These are phyloP conservation scores for Penicillium atrosanguineum DNA, from an alignment of 495 filamentous ascomycete genomes.

Conservation along the genomic window DNA sequence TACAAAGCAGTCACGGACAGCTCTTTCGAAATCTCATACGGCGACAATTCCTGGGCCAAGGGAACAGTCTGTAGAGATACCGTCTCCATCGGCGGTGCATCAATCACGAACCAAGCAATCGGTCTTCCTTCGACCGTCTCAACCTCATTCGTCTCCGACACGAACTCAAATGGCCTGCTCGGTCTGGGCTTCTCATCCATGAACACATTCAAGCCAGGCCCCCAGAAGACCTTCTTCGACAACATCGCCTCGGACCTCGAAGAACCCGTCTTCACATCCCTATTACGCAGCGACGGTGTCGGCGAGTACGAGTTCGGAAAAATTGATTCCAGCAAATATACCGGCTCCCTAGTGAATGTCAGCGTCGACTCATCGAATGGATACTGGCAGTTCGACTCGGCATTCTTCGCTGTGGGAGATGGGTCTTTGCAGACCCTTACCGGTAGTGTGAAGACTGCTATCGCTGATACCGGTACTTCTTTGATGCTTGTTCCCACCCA, in stretches of 20 bases:
- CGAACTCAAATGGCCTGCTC: conserved; percentile 66
- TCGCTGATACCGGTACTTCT: conserved; percentile 73
- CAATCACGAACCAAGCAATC: conserved; percentile 64
- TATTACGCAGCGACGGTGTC: conserved; percentile 56
- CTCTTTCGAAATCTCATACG: conserved; percentile 70
- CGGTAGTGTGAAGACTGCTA: conserved; percentile 37
- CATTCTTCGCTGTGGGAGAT: conserved; percentile 54
- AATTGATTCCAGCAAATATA: conserved; percentile 66
- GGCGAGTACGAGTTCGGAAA: conserved; percentile 77
- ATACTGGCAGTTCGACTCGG: conserved; percentile 73
- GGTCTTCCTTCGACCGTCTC: conserved; percentile 68
- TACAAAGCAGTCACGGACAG: conserved; percentile 44
- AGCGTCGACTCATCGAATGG: conserved; percentile 61
- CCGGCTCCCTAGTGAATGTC: conserved; percentile 60
- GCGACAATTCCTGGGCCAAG: conserved; percentile 64
- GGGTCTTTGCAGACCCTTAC: conserved; percentile 29
- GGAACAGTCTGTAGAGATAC: conserved; percentile 65
- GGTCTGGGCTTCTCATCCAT: conserved; percentile 73
- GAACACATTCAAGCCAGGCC: conserved; percentile 66
- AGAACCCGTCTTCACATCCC: conserved; percentile 69
- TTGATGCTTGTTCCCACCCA: conserved; percentile 66
- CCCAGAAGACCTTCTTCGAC: conserved; percentile 80
- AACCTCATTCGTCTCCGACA: conserved; percentile 59
- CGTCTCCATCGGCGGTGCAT: conserved; percentile 71
- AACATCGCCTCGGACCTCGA: conserved; percentile 63